Conservation (phyloP, 2,329 filamentous ascomycete species). For the Lasiodiplodia hormozganensis region DNA sequence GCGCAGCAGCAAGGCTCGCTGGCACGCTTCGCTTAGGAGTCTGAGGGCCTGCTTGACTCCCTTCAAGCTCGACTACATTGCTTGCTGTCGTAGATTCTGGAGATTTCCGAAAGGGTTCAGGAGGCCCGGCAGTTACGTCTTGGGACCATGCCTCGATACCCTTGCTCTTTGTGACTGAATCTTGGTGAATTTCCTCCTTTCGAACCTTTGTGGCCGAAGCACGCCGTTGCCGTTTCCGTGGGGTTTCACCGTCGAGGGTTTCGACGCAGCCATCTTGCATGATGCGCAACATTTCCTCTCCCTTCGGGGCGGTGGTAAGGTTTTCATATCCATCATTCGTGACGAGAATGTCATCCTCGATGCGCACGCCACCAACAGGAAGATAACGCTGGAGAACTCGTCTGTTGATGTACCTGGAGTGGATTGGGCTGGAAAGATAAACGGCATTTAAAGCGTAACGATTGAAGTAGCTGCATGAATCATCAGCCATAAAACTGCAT, state of each 20-base stretch:
- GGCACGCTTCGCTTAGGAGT: not conserved
- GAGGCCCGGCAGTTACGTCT: not conserved
- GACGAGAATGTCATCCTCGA: constrained; percentile 76
- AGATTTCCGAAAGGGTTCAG: not conserved
- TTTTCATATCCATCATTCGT: constrained; percentile 74
- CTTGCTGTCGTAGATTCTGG: not conserved
- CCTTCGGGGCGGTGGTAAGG: constrained; percentile 74
- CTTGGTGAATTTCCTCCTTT: not conserved
- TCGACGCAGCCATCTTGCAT: constrained; percentile 42
- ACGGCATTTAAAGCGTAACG: constrained; percentile 80
- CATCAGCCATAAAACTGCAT: not conserved
- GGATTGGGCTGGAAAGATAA: constrained; percentile 74
- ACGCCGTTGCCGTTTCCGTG: not conserved
- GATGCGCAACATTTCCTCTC: constrained; percentile 67
- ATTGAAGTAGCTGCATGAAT: constrained; percentile 80
- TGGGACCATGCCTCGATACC: constrained; percentile 1
- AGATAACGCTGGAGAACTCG: constrained; percentile 79
- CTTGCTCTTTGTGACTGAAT: not conserved
- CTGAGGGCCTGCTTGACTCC: not conserved
- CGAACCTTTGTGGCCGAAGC: not conserved
- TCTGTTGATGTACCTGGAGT: constrained; percentile 78
- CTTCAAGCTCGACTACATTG: constrained; percentile 6
- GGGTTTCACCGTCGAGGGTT: not conserved
- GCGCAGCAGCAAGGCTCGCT: constrained; percentile 10
- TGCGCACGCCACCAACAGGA: constrained; percentile 78